Evolutionary conservation across 2,329 filamentous ascomycete species (phyloP).

Genomic region (Colletotrichum camelliae): DNA sequence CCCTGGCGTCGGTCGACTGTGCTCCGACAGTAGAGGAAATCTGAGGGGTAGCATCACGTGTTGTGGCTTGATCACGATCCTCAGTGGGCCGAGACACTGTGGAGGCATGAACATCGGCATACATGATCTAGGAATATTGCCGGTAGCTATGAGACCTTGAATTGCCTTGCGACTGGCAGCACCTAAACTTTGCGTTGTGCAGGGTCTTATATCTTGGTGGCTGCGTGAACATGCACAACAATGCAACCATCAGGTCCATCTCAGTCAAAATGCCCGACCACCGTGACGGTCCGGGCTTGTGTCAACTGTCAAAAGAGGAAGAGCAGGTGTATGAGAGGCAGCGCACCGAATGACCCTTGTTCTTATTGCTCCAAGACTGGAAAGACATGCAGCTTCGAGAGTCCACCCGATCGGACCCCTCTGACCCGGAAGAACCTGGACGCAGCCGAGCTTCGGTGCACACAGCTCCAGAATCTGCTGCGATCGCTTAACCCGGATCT

Average conservation of each 20-base stretch:
- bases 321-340: slow-evolving; percentile 21
- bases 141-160: neutral
- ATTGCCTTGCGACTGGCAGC: neutral
- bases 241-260: neutral
- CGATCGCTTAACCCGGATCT: slow-evolving; percentile 30
- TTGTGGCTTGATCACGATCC: neutral
- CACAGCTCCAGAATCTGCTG: slow-evolving; percentile 31
- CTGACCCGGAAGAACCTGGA: slow-evolving; percentile 40
- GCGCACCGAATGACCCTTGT: slow-evolving; percentile 25
- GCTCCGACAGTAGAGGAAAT: neutral
- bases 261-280: neutral
- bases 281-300: slow-evolving; percentile 14
- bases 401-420: slow-evolving; percentile 36
- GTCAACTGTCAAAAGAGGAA: slow-evolving; percentile 25
- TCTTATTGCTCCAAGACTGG: slow-evolving; percentile 33
- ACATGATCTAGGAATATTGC: neutral
- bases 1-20: neutral
- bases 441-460: slow-evolving; percentile 32
- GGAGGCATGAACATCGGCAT: neutral
- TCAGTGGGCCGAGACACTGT: neutral
- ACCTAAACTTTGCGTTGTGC: neutral
- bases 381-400: slow-evolving; percentile 36
- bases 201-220: neutral
- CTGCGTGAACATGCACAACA: neutral
- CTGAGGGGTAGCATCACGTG: neutral